Base-by-base conservation (phyloP, 169 alveolate genomes). In the Besnoitia besnoiti region DNA sequence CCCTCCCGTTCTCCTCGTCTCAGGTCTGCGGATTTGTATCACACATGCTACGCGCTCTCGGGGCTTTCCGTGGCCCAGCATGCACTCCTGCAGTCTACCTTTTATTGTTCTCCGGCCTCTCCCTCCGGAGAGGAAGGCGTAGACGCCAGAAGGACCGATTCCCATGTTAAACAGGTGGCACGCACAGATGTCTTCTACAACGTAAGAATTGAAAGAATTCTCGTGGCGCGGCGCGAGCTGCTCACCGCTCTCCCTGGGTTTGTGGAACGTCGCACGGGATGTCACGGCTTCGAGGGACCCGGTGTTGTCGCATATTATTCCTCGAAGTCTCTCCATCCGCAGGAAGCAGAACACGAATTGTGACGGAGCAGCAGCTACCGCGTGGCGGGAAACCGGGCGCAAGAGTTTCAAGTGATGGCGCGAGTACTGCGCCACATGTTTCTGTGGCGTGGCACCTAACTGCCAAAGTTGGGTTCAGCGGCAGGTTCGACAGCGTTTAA, bases 41-140 rank as follows among this genome's bases (percentile, higher is more conserved):
- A 98, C 95, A 97, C 99, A 51, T 95, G 97, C 90, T 98, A 98
- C 95, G 96, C 98, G 46, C 94, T 97, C 55, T 93, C 97, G 59
- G 99, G 99, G 10, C 90, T 97, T 50, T 93, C 98, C 47, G 44
- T 82, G 8, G 91, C 92, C 21, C 85, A 91, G 62, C 85, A 90
- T 35, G 39, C 77, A 8, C 88, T 47, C 49, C 62, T 46, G 33
- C 21, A 33, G 14, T 14, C 61, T 16, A 44, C 87, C 8, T 40
- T 37, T 77, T n/a, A 21, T 0, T 77, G 61, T 46, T 27, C 61
- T 3, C n/a, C 87, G 33, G 12, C 87, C 40, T 77, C 61, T 37
- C 37, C 47, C 42, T 40, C 47, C 51, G n/a, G 35, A 21, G 73
- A 27, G 35, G 87, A 37, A 33, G 24, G 80, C 24, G 80, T 67